phyloP scores from a whole-genome alignment of 2,329 filamentous ascomycete species.

The Ascochyta koolunga region DNA sequence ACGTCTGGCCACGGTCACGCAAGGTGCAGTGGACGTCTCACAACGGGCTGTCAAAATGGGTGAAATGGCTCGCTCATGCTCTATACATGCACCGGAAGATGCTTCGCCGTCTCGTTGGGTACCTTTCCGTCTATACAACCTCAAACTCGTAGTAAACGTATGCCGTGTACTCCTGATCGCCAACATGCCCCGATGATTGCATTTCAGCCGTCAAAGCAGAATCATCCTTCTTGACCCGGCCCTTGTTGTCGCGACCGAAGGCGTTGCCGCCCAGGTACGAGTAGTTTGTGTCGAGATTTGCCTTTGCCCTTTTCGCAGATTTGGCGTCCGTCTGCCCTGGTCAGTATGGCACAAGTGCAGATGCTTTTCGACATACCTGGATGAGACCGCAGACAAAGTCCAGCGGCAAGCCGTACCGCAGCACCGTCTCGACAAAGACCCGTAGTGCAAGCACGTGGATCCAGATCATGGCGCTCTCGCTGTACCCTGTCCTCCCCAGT shows the following conservation, averaged over 20 bases:
- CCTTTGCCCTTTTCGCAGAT: conserved; percentile 72
- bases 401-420: conserved; percentile 90
- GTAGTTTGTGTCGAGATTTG: conserved; percentile 76
- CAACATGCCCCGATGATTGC: conserved; percentile 72
- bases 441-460: conserved; percentile 87
- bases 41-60: neutral
- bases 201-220: conserved; percentile 79
- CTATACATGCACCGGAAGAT: conserved; percentile 14
- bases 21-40: neutral
- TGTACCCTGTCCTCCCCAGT: conserved; percentile 89
- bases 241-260: conserved; percentile 91
- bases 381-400: conserved; percentile 86
- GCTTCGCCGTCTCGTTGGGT: neutral
- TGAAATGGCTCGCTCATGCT: conserved; percentile 13
- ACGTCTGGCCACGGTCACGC: neutral
- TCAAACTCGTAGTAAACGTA: conserved; percentile 98
- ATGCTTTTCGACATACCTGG: conserved; percentile 63
- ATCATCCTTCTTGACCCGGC: conserved; percentile 89
- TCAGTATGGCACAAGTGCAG: conserved; percentile 6
- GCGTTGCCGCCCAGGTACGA: conserved; percentile 95
- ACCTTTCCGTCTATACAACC: conserved; percentile 53
- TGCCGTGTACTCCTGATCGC: conserved; percentile 87
- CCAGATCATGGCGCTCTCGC: conserved; percentile 95
- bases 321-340: conserved; percentile 78
- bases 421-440: conserved; percentile 97